Evolutionary conservation across 495 filamentous ascomycete genomes (phyloP).

Genomic region (Daldinia concentrica): DNA sequence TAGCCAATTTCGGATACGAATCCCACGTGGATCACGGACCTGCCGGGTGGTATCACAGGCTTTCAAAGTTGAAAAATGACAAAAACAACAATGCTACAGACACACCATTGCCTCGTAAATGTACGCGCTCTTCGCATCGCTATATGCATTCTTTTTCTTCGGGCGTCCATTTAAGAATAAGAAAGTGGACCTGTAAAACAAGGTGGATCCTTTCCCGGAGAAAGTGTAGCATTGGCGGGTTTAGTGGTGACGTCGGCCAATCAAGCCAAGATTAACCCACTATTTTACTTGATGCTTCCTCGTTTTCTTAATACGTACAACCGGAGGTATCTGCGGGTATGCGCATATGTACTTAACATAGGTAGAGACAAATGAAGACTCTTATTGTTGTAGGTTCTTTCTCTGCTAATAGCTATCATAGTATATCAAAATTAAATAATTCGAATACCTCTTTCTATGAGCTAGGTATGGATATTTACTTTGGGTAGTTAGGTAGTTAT

Average conservation of each 20-base stretch:
- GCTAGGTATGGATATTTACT: neutral
- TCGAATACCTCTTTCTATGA: too few species aligned
- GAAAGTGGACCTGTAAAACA: conserved; percentile 19
- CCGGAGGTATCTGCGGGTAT: too few species aligned
- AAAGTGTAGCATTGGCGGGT: neutral
- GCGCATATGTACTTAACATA: too few species aligned
- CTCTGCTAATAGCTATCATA: too few species aligned
- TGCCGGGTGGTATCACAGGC: neutral
- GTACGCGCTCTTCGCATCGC: neutral
- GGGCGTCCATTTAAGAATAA: conserved; percentile 30
- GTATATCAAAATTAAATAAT: too few species aligned
- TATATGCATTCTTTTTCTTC: conserved; percentile 3
- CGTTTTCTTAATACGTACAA: neutral
- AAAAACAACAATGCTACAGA: neutral
- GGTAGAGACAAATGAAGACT: too few species aligned
- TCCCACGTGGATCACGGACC: neutral
- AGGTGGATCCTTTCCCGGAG: neutral
- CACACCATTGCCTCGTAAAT: neutral
- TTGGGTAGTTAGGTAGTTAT: too few species aligned
- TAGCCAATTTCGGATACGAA: neutral
- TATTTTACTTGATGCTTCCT: neutral
- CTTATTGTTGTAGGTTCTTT: too few species aligned
- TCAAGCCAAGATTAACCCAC: neutral
- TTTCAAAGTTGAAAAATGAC: neutral
- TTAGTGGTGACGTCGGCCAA: conserved; percentile 3